Evolutionary conservation across 2,329 filamentous ascomycete genomes (phyloP), one percentile per base, ranked within the genome.

Genomic region (Tolypocladium sp.): DNA sequence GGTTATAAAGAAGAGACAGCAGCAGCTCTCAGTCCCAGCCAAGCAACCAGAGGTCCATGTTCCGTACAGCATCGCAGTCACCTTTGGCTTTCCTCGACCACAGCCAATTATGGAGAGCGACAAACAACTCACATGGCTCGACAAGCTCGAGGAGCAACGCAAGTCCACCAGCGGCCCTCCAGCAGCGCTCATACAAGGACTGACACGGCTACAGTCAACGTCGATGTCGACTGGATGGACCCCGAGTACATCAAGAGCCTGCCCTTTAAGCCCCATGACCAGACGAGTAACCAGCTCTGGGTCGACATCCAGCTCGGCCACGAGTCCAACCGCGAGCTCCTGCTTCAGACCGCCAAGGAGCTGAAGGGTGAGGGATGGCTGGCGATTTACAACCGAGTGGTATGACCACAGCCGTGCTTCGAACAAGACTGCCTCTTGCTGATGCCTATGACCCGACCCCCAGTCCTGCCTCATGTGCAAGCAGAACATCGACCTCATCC

Each of bases 161-260:
- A 62, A 64, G 71, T 66, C 10, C 13, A 15, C 10, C 13, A 20
- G 20, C 25, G 41, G 22, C 30, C 15, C 38, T n/a, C 9, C 38
- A 6, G 52, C 30, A 2, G 0, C 12, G 27, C 20, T 8, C 12
- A 17, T n/a, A 22, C 27, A 8, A 15, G 15, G 40, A 25, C 57
- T 54, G 22, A 56, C 56, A 33, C 22, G 41, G 38, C 27, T 42
- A 56, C 49, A 81, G 79, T 81, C 59, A 76, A 81, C 38, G 70
- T 81, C 58, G 79, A 81, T 60, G 76, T 81, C 30, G 79, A 81
- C 63, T 79, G 76, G 72, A 81, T 81, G 78, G 78, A 79, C 60
- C 74, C 77, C 1, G 74, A 77, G 17, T 79, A 76, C 64, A 75
- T 79, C 61, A 74, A 74, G 58, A 67, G 66, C n/a, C 75, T 79